phyloP scores from a whole-genome alignment of 768 basidiomycete species.

The Serendipita sp. region DNA sequence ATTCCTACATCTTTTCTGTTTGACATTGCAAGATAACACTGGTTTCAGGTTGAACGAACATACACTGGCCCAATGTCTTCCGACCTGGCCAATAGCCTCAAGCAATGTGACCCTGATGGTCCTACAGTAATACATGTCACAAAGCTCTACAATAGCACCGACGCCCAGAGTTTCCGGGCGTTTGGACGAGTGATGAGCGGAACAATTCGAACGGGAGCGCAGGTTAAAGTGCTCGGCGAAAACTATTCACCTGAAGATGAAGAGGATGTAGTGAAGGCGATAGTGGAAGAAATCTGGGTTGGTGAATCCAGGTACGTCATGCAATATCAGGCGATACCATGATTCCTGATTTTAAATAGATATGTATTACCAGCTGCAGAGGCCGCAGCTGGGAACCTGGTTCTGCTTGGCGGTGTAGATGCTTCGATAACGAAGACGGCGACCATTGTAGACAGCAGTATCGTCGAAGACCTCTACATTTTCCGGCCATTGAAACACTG shows the following conservation, averaged over 20 bases:
- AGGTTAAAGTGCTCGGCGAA: conserved; percentile 92
- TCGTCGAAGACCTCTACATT: conserved; percentile 80
- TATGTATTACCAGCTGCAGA: conserved; percentile 85
- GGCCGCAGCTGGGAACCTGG: conserved; percentile 79
- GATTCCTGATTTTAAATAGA: conserved; percentile 24
- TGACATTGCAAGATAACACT: neutral
- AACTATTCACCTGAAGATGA: conserved; percentile 98
- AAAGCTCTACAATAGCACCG: conserved; percentile 91
- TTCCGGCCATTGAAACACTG: conserved; percentile 94
- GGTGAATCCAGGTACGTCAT: conserved; percentile 62
- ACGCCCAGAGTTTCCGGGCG: conserved; percentile 91
- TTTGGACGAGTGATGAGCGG: conserved; percentile 92
- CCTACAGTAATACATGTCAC: conserved; percentile 87
- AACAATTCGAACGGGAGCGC: conserved; percentile 64
- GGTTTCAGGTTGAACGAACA: conserved; percentile 51
- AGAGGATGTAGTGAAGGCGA: conserved; percentile 85
- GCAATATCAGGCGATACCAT: neutral
- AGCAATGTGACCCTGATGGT: conserved; percentile 63
- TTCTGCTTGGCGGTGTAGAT: conserved; percentile 85
- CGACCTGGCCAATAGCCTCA: conserved; percentile 63
- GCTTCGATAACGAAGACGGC: conserved; percentile 91
- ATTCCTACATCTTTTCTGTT: neutral
- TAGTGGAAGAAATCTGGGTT: conserved; percentile 79
- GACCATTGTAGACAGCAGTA: conserved; percentile 56
- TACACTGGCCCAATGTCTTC: conserved; percentile 82